Conservation (phyloP, 139 green algal genomes). For the Chlorella sorokiniana region DNA sequence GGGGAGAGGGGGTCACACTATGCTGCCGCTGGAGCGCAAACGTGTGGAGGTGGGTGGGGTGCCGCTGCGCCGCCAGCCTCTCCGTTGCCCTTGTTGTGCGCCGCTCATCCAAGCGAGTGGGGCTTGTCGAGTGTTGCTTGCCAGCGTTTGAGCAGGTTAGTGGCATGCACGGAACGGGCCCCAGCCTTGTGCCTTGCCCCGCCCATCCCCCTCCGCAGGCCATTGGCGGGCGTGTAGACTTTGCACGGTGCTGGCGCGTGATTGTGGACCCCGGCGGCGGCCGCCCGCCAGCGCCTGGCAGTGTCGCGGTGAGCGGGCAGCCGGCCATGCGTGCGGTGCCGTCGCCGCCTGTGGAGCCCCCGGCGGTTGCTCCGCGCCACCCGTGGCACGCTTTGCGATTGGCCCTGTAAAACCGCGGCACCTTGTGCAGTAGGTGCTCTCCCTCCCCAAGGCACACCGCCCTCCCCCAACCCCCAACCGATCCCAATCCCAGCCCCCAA, state of each 20-base stretch:
- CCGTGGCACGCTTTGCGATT: too few relatives aligned
- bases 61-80: background rate
- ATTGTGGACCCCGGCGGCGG: constrained; percentile 68
- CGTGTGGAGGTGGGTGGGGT: constrained; percentile 20
- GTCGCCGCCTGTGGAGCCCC: too few relatives aligned
- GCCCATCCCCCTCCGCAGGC: background rate
- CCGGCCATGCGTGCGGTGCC: background rate
- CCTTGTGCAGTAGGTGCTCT: too few relatives aligned
- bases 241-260: constrained; percentile 75
- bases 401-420: too few relatives aligned
- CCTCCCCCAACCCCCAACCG: too few relatives aligned
- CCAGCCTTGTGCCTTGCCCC: background rate
- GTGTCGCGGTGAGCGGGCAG: constrained; percentile 59
- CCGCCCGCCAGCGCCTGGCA: constrained; percentile 62
- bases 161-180: background rate
- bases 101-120: too few relatives aligned
- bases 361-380: too few relatives aligned
- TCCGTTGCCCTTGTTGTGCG: too few relatives aligned
- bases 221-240: constrained; percentile 53
- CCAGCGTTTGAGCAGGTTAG: background rate
- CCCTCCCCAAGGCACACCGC: too few relatives aligned
- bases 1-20: too few relatives aligned
- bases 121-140: too few relatives aligned
- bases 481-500: too few relatives aligned
- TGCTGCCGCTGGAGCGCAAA: constrained; percentile 54